Evolutionary conservation across 2,329 filamentous ascomycete genomes (phyloP).

Genomic region (Domatiomyces catenatus): DNA sequence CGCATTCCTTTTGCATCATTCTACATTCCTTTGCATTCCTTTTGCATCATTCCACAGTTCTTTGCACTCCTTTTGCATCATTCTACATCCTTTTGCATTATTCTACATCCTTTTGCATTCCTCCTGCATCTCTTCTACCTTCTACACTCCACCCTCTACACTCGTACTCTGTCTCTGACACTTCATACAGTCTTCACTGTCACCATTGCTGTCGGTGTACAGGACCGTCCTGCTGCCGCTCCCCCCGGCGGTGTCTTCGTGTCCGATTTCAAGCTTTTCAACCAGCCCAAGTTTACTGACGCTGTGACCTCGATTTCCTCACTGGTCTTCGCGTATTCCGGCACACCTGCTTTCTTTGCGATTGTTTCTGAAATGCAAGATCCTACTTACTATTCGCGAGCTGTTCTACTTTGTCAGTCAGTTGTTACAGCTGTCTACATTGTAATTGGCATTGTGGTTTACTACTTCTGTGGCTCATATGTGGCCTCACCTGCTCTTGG

Average conservation of each 20-base stretch:
- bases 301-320: constrained; percentile 21
- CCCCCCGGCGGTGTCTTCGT: constrained; percentile 24
- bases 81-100: too few species aligned
- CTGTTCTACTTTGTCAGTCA: constrained; percentile 23
- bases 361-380: constrained; percentile 28
- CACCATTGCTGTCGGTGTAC: constrained; percentile 19
- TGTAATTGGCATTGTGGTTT: constrained; percentile 28
- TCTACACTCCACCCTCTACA: too few species aligned
- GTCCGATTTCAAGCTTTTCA: constrained; percentile 19
- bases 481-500: constrained; percentile 35
- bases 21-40: too few species aligned
- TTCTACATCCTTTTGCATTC: too few species aligned
- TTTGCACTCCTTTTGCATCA: too few species aligned
- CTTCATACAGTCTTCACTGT: constrained; percentile 15
- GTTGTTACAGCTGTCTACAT: constrained; percentile 25
- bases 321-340: constrained; percentile 20
- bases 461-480: constrained; percentile 32
- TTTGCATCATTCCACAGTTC: too few species aligned
- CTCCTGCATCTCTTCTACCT: too few species aligned
- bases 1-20: too few species aligned
- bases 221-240: constrained; percentile 23
- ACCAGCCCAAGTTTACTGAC: constrained; percentile 16
- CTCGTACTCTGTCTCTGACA: background rate
- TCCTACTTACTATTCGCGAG: constrained; percentile 20
- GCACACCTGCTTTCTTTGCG: constrained; percentile 23